Conservation (phyloP, 768 basidiomycete genomes). For the Kwoniella europaea region DNA sequence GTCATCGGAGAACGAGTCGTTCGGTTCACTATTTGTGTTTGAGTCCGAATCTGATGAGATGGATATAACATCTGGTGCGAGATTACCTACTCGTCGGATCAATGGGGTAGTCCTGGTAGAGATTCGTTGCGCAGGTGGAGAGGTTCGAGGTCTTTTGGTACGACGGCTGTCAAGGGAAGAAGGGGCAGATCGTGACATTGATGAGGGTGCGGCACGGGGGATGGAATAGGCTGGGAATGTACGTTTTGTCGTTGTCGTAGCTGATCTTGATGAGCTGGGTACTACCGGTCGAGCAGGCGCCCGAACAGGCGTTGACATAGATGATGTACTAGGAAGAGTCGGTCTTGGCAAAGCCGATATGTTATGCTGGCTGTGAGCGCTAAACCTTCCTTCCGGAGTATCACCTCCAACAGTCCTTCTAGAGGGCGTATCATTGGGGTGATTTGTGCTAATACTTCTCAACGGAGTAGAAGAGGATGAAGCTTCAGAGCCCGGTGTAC, state of each 20-base stretch:
- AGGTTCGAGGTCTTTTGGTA: neutral
- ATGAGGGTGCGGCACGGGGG: neutral
- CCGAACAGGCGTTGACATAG: neutral
- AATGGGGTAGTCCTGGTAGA: neutral
- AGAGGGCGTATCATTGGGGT: neutral
- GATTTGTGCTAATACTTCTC: too few species aligned
- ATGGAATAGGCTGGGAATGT: neutral
- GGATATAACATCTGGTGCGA: neutral
- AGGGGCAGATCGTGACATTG: neutral
- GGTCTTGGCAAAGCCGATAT: neutral
- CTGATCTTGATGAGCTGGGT: neutral
- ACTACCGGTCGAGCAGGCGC: neutral
- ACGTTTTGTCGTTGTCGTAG: neutral
- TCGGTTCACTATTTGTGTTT: neutral
- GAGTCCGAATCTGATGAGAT: slow-evolving; percentile 6
- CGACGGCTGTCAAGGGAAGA: neutral
- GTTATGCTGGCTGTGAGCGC: neutral
- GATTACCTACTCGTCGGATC: neutral
- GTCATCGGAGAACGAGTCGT: neutral
- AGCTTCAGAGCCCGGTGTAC: neutral
- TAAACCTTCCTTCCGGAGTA: neutral
- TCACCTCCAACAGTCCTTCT: neutral
- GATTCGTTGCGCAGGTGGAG: neutral
- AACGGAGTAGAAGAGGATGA: neutral
- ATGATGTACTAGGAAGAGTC: neutral